Evolutionary conservation across 1,139 yeast species (phyloP), one percentile per base, ranked within the genome.

Genomic region (Yamadazyma dushanensis): DNA sequence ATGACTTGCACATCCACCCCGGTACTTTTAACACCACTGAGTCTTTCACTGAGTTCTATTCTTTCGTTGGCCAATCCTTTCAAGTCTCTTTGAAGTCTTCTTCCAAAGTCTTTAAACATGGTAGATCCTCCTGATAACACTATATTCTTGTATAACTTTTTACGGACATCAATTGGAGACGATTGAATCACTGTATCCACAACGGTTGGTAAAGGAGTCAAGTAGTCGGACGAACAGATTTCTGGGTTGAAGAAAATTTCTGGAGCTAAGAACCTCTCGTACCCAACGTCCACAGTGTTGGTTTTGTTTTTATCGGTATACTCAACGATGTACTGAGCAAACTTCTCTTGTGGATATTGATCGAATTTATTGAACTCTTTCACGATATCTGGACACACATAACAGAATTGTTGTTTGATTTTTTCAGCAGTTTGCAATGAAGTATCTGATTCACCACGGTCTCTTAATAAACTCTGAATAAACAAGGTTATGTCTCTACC

Each of bases 191-290:
- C 97, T 50, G 80, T 87, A 62, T 94, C 99, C 34, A 94, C 97
- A 11, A 88, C 95, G 11, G 78, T 81, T 30, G 99, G 98, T 45
- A 94, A 76, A 29, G 99, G 99, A 3, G 97, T 92, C 53, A 94
- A 70, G 70, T 84, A 94, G 61, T 94, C 98, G 11, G 95, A 82
- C 7, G 96, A 84, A 37, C 95, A 94, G 50, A 94, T 92, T 62
- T 94, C 99, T 10, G 98, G 98, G 59, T 88, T 89, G 77, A 94
- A 94, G 66, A 94, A 94, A 53, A 94, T 92, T 63, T 94, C 99
- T 15, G 98, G 98, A 1, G 98, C 99, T 61, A 94, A 76, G 61
- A 92, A 92, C 50, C 97, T 76, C 67, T 92, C 99, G 62, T 92
- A 92, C 31, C 98, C 99, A 42, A 92, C 94, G 59, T 92, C 98